These are phyloP conservation scores for Ophiostoma sp. DNA, from an alignment of 2,329 filamentous ascomycete genomes.

Conservation along the genomic window DNA sequence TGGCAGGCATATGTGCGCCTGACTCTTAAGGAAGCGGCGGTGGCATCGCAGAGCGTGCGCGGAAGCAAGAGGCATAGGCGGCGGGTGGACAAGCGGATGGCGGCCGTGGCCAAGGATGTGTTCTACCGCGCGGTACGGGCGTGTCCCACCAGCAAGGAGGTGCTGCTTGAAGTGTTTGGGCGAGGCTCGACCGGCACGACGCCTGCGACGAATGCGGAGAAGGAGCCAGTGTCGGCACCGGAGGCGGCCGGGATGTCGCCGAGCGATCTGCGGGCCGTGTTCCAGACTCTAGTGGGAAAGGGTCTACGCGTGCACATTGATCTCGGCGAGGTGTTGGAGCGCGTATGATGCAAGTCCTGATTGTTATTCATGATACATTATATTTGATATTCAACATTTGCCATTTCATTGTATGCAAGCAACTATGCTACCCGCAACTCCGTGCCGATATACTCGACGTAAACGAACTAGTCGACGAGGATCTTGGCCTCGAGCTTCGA, in stretches of 20 bases:
- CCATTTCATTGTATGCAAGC: too few relatives aligned
- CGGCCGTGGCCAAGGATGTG: slow-evolving; percentile 39
- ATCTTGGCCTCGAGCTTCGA: slow-evolving; percentile 78
- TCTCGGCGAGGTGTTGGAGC: slow-evolving; percentile 22
- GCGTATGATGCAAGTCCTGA: background rate
- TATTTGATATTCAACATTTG: background rate
- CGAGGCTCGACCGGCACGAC: background rate
- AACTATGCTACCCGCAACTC: too few relatives aligned
- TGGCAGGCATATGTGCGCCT: slow-evolving; percentile 50
- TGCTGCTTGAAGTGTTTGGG: slow-evolving; percentile 48
- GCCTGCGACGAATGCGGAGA: too few relatives aligned
- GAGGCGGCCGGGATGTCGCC: slow-evolving; percentile 38
- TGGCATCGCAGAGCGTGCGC: slow-evolving; percentile 31
- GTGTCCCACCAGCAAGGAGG: slow-evolving; percentile 46
- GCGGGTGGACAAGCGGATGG: slow-evolving; percentile 20
- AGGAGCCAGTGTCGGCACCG: background rate
- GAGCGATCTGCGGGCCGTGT: slow-evolving; percentile 44
- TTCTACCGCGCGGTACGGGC: slow-evolving; percentile 44
- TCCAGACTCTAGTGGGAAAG: slow-evolving; percentile 24
- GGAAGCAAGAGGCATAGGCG: slow-evolving; percentile 17
- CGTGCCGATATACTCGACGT: too few relatives aligned
- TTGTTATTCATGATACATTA: background rate
- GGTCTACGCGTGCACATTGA: slow-evolving; percentile 28
- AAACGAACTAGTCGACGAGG: slow-evolving; percentile 60
- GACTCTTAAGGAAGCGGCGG: slow-evolving; percentile 18